Base-by-base conservation (phyloP, 768 basidiomycete genomes). In the Phylloporus arenicola region DNA sequence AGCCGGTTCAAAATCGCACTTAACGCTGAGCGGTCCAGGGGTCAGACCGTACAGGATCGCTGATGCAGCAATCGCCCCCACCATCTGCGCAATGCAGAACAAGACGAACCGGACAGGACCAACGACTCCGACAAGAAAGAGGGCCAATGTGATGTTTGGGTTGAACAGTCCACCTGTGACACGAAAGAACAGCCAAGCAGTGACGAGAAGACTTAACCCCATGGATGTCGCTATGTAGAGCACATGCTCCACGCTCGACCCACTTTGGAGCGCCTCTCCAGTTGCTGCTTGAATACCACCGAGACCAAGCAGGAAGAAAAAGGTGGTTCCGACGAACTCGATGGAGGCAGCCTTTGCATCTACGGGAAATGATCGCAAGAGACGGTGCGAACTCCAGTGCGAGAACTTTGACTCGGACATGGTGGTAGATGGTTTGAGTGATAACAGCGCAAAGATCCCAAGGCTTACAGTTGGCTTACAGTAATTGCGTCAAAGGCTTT, bases 161-260 rank as follows among this genome's bases (percentile, higher is more conserved):
- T 85, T 87, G 67, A 84, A 86, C 20, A 84, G 66, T 6, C 81
- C 82, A 10, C 83, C 83, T 0, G 81, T 83, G 20, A 76, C 65
- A 35, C 83, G 75, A 61, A 77, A 86, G 65, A 86, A 86, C 11
- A 84, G 58, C 83, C 84, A 87, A 8, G 77, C 82, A 3, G 79
- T 78, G 38, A 80, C 74, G 42, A 85, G 70, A 40, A 87, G 74
- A 54, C 77, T 76, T 42, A 86, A 63, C 1, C 85, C 83, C 74
- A 83, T 80, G 43, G 72, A 75, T 0, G 76, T 74, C 5, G 83
- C 74, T 27, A 82, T 76, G 64, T 83, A 86, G 50, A 81, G 65
- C 37, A 73, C 64, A 19, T 72, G 75, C 47, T 74, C 72, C 52
- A 78, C 58, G 47, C 51, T 64, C 11, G 69, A 66, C 6, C 67